Conservation (phyloP, 176 grass and related monocot genomes). For the Thalia dealbata region DNA sequence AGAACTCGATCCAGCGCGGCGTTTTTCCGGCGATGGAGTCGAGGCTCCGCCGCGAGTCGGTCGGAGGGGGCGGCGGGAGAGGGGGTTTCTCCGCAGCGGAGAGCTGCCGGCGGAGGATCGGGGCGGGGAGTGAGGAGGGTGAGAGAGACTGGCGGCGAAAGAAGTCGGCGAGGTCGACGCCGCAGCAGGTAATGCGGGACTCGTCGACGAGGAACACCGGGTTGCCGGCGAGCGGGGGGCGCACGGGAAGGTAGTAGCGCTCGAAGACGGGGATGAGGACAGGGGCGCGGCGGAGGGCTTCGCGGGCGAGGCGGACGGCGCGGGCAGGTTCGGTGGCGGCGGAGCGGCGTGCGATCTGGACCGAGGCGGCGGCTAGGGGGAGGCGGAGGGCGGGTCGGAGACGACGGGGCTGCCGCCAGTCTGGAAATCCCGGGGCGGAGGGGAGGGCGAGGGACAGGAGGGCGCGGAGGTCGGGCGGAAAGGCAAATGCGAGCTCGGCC, state of each 20-base stretch:
- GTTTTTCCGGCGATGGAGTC: constrained; percentile 51
- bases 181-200: constrained; percentile 75
- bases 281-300: constrained; percentile 56
- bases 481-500: constrained; percentile 66
- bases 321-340: constrained; percentile 48
- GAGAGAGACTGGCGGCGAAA: constrained; percentile 57
- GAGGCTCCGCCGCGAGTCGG: constrained; percentile 63
- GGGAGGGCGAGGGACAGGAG: constrained; percentile 58
- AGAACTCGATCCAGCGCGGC: constrained; percentile 98
- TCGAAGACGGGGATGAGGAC: constrained; percentile 71
- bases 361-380: constrained; percentile 40
- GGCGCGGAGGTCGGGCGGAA: constrained; percentile 84
- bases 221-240: constrained; percentile 67
- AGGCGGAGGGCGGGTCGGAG: constrained; percentile 43
- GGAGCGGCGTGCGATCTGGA: constrained; percentile 33
- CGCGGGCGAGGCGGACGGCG: constrained; percentile 47
- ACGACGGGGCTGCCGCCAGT: constrained; percentile 30
- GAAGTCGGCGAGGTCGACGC: constrained; percentile 71
- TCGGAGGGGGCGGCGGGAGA: not conserved
- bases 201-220: constrained; percentile 89
- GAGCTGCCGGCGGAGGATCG: constrained; percentile 3
- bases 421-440: constrained; percentile 52
- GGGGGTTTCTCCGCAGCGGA: not conserved
- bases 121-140: constrained; percentile 9
- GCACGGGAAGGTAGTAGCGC: constrained; percentile 70